A percentile compares a stretch with the other conserved stretches of the same genome.
These are phyloP conservation scores for Acorus gramineus DNA, from an alignment of 106 monocot genomes.

Conservation along the genomic window DNA sequence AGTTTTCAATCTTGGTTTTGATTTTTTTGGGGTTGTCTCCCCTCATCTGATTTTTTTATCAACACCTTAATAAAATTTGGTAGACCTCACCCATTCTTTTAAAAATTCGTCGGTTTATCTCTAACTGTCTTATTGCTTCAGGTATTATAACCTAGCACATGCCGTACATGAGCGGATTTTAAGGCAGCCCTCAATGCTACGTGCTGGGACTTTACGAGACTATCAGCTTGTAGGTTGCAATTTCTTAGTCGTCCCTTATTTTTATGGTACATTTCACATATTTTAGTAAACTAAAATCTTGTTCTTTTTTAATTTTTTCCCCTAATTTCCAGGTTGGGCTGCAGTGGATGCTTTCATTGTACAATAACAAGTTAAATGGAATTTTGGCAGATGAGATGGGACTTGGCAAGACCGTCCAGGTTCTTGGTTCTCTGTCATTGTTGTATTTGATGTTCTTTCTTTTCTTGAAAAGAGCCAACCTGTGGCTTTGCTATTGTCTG, in stretches of 20 bases:
- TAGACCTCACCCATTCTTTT: too few species aligned
- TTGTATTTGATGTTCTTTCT: background rate
- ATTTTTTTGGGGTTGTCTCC: too few species aligned
- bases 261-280: background rate
- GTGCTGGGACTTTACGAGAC: conserved; percentile 85
- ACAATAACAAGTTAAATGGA: conserved; percentile 97
- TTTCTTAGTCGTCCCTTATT: conserved; percentile 2
- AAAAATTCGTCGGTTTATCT: too few species aligned
- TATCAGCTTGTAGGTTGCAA: conserved; percentile 75
- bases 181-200: conserved; percentile 87
- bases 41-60: too few species aligned
- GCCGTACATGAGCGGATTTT: conserved; percentile 79
- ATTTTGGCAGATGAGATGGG: conserved; percentile 99
- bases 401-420: conserved; percentile 99
- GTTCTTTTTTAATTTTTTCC: background rate
- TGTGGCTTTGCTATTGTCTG: too few species aligned
- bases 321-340: conserved; percentile 69
- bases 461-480: too few species aligned
- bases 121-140: conserved; percentile 13
- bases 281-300: background rate
- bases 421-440: conserved; percentile 5
- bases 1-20: too few species aligned
- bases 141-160: conserved; percentile 98
- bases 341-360: conserved; percentile 99
- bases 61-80: too few species aligned